Base-by-base conservation (phyloP, 176 grass and related monocot genomes). In the Musa beccarii region DNA sequence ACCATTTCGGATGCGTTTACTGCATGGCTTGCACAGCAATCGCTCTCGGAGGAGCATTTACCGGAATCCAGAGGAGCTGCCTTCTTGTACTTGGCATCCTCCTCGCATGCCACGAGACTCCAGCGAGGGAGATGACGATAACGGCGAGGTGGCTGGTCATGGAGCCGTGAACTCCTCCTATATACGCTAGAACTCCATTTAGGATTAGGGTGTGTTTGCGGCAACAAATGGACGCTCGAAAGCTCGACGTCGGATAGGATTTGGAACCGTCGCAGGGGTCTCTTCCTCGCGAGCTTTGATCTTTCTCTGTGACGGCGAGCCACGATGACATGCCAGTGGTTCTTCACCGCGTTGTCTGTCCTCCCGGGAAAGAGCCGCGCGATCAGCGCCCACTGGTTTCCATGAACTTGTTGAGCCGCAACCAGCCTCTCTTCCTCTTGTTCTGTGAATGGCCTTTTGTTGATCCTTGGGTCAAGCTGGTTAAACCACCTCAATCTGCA, bases 401-500 rank as follows among this genome's bases (percentile, higher is more conserved):
- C 92, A 79, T 96, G 89, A 52, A 63, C 66, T 10, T 81, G 79
- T 63, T 96, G 89, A 23, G 92, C 87, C 51, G 59, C 79, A 17
- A 96, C 82, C 52, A 96, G 89, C 19, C 79, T 79, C 80, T 89
- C 85, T 69, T 96, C 89, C 63, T 96, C 92, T 14, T 84, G 76
- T 75, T 86, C 85, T 9, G 92, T 89, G 82, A 96, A 96, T 1
- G 86, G 83, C 59, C 78, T 74, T 69, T 92, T 96, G 78, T 87
- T 81, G 78, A 96, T 96, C 71, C 87, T 84, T 4, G 92, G 89
- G 79, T 96, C 92, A 56, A 96, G 87, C 71, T 96, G 89, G 85
- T 96, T 96, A 85, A 87, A 84, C 92, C 92, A 96, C 89, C 92
- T 86, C 49, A 96, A 83, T 19, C 92, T 90, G 71, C 92, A 96